phyloP scores from a whole-genome alignment of 2,329 filamentous ascomycete genomes.

The Acephala macrosclerotiorum region DNA sequence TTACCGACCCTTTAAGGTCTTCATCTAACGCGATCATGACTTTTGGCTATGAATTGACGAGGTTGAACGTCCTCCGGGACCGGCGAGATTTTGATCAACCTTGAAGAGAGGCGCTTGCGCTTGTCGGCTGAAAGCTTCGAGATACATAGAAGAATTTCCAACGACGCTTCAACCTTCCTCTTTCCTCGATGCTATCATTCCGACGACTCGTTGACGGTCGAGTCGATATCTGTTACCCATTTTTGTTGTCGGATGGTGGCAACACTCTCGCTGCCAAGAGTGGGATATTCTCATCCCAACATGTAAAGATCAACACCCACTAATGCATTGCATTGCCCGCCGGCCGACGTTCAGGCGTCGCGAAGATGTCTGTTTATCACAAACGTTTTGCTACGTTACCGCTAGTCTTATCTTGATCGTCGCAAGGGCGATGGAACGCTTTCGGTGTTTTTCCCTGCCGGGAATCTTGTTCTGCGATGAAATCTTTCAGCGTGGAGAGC shows the following conservation, averaged over 20 bases:
- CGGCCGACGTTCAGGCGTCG: not conserved
- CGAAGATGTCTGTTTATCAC: not conserved
- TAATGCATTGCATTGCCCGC: slow-evolving; percentile 10
- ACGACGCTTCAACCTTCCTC: slow-evolving; percentile 4
- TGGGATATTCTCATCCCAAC: slow-evolving; percentile 4
- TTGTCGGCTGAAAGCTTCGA: not conserved
- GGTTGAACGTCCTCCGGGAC: not conserved
- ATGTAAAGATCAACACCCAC: slow-evolving; percentile 2
- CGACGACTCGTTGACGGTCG: too few relatives aligned
- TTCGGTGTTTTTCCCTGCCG: not conserved
- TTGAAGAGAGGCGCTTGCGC: not conserved
- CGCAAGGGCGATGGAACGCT: not conserved
- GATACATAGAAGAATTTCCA: not conserved
- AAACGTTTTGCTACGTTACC: not conserved
- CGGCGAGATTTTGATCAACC: not conserved
- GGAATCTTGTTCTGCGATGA: not conserved
- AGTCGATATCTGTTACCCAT: too few relatives aligned
- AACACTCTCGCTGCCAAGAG: slow-evolving; percentile 1
- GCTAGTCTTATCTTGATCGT: not conserved
- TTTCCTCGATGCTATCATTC: not conserved
- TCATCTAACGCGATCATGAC: slow-evolving; percentile 24
- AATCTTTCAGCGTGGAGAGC: not conserved
- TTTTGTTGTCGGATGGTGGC: not conserved
- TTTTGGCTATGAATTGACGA: not conserved
- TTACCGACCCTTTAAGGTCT: slow-evolving; percentile 10